Base-by-base conservation (phyloP, 2,329 filamentous ascomycete species). In the Xylariaceae sp. region DNA sequence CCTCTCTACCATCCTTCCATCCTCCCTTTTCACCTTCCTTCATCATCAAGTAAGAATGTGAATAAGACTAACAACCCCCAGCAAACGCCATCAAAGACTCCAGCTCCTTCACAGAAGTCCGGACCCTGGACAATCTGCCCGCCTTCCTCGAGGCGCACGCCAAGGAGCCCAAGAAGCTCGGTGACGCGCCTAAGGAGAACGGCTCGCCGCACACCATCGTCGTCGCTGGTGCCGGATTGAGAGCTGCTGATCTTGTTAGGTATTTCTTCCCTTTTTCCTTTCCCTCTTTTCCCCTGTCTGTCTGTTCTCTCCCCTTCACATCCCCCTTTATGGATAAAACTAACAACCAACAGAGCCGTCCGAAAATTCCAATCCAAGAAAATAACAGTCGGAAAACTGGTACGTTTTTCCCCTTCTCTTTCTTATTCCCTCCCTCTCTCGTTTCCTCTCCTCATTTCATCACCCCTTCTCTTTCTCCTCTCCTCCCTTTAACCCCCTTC, bases 181-280 rank as follows among this genome's bases (percentile, higher is more conserved):
- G 80, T 1, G 80, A 83, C 56, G 82, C 89, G 0, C 82, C 89
- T 0, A 83, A 88, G 75, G 79, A 85, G 67, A 87, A 86, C 47
- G 89, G 88, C 4, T 78, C 85, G 1, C 89, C 89, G 37, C 94
- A 97, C 73, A 97, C 93, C 1, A 80, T 99, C 57, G 85, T 99
- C 41, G 83, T 99, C n/a, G 86, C 92, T 10, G 85, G 85, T 7
- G 91, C 92, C 4, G 94, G 91, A 0, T 78, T 97, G 58, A 82
- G 94, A 68, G 92, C 94, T 3, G 92, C 93, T 13, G 90, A 97
- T 70, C 76, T 97, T 51, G 87, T 89, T 34, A 84, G 88, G 86
- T 88, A 77, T 49, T 73, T 66, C 17, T 15, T 2, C 35, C 2
- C 30, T 5, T 5, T 30, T 30, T 30, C 13, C 11, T 13, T 13